Evolutionary conservation across 202 grass and related monocot genomes (phyloP).

Genomic region (Thinopyrum obtusiflorum): DNA sequence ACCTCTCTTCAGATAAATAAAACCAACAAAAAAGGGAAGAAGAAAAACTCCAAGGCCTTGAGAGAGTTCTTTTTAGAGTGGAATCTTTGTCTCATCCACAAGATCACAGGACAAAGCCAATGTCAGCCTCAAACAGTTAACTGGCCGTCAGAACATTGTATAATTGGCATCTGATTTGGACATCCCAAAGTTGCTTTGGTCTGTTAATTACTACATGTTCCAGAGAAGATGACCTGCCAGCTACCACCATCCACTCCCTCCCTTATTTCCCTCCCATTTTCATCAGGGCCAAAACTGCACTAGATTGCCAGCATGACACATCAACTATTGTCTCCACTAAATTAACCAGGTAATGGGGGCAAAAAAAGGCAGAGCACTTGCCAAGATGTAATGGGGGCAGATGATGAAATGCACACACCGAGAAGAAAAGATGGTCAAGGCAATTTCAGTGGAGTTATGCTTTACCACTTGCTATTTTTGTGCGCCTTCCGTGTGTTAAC

Average conservation of each 20-base stretch:
- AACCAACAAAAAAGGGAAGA: background rate
- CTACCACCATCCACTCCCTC: conserved; percentile 31
- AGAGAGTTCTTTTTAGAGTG: background rate
- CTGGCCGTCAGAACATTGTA: background rate
- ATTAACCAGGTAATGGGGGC: background rate
- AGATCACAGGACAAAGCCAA: conserved; percentile 6
- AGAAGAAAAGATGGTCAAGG: conserved; percentile 34
- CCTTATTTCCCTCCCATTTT: conserved; percentile 7
- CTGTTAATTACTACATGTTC: conserved; percentile 27
- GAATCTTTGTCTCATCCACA: background rate
- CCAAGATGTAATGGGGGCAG: conserved; percentile 31
- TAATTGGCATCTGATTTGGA: conserved; percentile 31
- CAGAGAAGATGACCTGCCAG: conserved; percentile 39
- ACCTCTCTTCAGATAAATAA: background rate
- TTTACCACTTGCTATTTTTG: conserved; percentile 37
- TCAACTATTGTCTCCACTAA: conserved; percentile 10
- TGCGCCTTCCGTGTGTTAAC: conserved; percentile 18
- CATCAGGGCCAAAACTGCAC: conserved; percentile 21
- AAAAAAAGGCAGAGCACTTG: conserved; percentile 35
- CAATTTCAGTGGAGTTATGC: conserved; percentile 34
- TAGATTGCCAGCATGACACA: conserved; percentile 29
- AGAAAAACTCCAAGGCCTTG: background rate
- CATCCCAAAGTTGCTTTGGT: conserved; percentile 33
- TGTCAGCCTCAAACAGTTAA: conserved; percentile 30
- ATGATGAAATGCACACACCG: conserved; percentile 34